Base-by-base conservation (phyloP, 495 filamentous ascomycete genomes). In the Pyrenopolyporus hunteri region DNA sequence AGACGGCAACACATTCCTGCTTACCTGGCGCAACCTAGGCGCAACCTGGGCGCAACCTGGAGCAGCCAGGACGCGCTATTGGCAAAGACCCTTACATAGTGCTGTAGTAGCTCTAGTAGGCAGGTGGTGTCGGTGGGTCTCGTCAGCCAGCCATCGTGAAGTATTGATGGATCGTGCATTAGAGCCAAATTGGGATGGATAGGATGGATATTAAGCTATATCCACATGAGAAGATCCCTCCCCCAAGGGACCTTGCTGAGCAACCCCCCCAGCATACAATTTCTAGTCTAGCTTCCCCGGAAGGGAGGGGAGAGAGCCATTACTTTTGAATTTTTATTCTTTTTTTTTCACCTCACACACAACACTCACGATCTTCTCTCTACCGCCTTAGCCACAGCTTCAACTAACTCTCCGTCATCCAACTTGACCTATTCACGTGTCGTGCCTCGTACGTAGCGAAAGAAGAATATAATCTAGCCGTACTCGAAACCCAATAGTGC, bases 151-250 rank as follows among this genome's bases (percentile, higher is more conserved):
- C 57, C 54, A 63, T 66, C 51, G 57, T 62, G 63, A 66, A 52
- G 40, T 66, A 66, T 66, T 66, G 57, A 66, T 53, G 63, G 63
- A 62, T 67, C 57, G 53, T 67, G 63, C 63, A 67, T 67, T 58
- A 58, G 58, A 55, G 26, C 63, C 63, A 67, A 63, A 66, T 66
- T 57, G 40, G 39, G 37, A 66, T 66, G 57, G 63, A 61, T 66
- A 66, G 57, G 56, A 60, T 22, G 59, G 45, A 56, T 51, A 33
- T 56, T 56, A 65, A 65, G 50, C 61, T 57, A 39, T 51, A 66
- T 28, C n/a, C n/a, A n/a, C n/a, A n/a, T n/a, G n/a, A 60, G 63
- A 60, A n/a, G 63, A 66, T 66, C 63, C 63, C 48, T 60, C 63
- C 63, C 48, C 57, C 63, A 66, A 49, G 45, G 45, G 63, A 44